Conservation (phyloP, 176 grass and related monocot species). For the Rhynchospora tenuis region DNA sequence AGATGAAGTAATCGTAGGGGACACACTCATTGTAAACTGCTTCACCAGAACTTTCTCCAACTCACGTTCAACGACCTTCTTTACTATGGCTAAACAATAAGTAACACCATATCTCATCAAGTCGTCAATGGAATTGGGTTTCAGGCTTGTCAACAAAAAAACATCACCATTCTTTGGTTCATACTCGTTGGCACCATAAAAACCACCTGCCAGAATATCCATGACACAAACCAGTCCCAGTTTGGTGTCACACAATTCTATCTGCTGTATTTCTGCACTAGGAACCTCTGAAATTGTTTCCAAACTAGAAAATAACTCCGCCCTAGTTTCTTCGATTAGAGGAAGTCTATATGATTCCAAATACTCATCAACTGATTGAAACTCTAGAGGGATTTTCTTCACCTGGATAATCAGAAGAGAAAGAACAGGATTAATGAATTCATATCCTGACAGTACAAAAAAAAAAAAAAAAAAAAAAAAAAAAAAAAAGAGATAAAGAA, state of each 20-base stretch:
- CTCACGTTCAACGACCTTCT: slow-evolving; percentile 43
- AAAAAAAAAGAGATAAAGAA: not conserved
- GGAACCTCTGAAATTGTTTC: slow-evolving; percentile 46
- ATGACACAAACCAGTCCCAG: slow-evolving; percentile 37
- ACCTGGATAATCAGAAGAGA: slow-evolving; percentile 34
- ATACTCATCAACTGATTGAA: slow-evolving; percentile 37
- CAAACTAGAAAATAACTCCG: slow-evolving; percentile 45
- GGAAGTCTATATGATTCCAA: slow-evolving; percentile 38
- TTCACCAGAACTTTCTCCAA: slow-evolving; percentile 41
- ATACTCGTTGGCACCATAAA: slow-evolving; percentile 32
- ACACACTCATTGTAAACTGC: slow-evolving; percentile 44
- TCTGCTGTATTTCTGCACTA: slow-evolving; percentile 35
- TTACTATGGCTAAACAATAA: slow-evolving; percentile 53
- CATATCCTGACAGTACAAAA: not conserved
- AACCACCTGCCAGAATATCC: slow-evolving; percentile 34
- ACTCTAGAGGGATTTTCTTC: slow-evolving; percentile 41
- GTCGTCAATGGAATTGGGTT: slow-evolving; percentile 25
- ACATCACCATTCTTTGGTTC: slow-evolving; percentile 51
- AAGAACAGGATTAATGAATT: not conserved
- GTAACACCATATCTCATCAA: slow-evolving; percentile 32
- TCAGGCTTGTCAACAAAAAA: slow-evolving; percentile 52
- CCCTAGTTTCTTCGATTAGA: slow-evolving; percentile 70
- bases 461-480: no score
- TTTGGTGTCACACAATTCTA: slow-evolving; percentile 28
- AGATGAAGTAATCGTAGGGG: slow-evolving; percentile 4